Percentiles rank a stretch among this genome's conserved stretches.
These are phyloP conservation scores for Moesziomyces aphidis DNA, from an alignment of 1,284 basidiomycete species.

Conservation along the genomic window DNA sequence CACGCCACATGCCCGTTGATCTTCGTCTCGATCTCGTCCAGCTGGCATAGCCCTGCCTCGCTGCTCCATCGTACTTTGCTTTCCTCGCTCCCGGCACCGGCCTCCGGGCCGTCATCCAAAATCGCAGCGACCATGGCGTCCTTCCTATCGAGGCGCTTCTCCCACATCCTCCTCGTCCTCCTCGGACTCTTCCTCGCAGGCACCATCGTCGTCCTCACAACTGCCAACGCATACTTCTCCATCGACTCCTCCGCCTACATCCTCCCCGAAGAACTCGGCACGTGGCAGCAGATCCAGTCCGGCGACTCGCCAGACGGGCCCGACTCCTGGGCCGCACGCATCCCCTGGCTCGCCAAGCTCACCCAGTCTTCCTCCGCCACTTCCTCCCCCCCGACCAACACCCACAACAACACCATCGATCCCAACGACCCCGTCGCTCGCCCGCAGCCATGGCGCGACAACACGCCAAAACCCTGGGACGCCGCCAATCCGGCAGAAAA, in stretches of 20 bases:
- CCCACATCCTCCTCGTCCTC: slow-evolving; percentile 74
- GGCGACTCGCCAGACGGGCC: slow-evolving; percentile 49
- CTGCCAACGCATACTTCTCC: slow-evolving; percentile 88
- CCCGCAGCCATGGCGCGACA: slow-evolving; percentile 45
- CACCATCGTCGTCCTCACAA: slow-evolving; percentile 90
- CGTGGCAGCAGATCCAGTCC: slow-evolving; percentile 60
- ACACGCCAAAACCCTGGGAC: slow-evolving; percentile 39
- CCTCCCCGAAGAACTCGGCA: slow-evolving; percentile 59
- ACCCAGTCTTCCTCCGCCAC: slow-evolving; percentile 8
- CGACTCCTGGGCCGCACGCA: slow-evolving; percentile 42
- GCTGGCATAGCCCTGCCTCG: not conserved
- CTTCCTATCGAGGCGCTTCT: slow-evolving; percentile 50
- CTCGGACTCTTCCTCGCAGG: slow-evolving; percentile 87
- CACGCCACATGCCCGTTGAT: not conserved
- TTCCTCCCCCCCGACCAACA: slow-evolving; percentile 5
- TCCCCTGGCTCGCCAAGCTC: slow-evolving; percentile 53
- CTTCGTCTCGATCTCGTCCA: not conserved
- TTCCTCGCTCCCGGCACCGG: not conserved
- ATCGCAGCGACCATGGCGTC: slow-evolving; percentile 30
- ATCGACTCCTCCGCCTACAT: slow-evolving; percentile 71
- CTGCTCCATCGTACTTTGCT: not conserved
- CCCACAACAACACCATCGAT: slow-evolving; percentile 4
- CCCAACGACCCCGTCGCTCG: slow-evolving; percentile 16
- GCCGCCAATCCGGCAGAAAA: slow-evolving; percentile 52
- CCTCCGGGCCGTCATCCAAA: not conserved